These are phyloP conservation scores for Chlorella sp. DNA, from an alignment of 139 green algal genomes.

Conservation along the genomic window DNA sequence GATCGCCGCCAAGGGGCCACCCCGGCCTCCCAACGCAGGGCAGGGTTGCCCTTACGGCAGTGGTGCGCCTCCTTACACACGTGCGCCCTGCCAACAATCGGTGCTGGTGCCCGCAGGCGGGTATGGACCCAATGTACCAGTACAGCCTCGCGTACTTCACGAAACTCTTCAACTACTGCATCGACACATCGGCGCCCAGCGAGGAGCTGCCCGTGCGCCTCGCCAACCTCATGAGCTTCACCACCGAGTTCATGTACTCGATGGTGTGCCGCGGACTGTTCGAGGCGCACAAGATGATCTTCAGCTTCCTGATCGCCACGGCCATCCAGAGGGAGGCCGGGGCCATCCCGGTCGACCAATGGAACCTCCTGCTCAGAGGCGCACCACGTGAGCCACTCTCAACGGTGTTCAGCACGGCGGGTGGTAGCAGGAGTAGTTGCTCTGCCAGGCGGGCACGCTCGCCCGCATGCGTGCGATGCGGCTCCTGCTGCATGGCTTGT, in stretches of 20 bases:
- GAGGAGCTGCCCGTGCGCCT: conserved; percentile 46
- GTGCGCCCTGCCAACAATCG: background rate
- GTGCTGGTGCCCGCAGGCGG: conserved; percentile 5
- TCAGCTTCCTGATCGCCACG: conserved; percentile 61
- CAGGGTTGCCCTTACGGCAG: background rate
- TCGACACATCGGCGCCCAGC: conserved; percentile 39
- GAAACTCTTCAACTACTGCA: conserved; percentile 65
- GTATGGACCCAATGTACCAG: conserved; percentile 78
- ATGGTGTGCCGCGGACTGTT: conserved; percentile 67
- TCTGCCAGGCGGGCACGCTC: too few relatives aligned
- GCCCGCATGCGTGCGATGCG: too few relatives aligned
- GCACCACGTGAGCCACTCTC: conserved; percentile 3
- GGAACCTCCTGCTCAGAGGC: conserved; percentile 66
- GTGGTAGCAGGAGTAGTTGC: too few relatives aligned
- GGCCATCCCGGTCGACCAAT: conserved; percentile 39
- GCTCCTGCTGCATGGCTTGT: too few relatives aligned
- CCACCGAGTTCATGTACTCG: conserved; percentile 59
- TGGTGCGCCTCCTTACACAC: background rate
- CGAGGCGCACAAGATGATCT: conserved; percentile 72
- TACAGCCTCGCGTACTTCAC: conserved; percentile 59
- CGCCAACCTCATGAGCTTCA: conserved; percentile 45
- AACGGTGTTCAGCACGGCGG: too few relatives aligned
- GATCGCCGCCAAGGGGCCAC: background rate
- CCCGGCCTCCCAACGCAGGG: background rate
- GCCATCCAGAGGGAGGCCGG: conserved; percentile 34